These are phyloP conservation scores for Teunomyces stri DNA, from an alignment of 805 yeast species.

Conservation along the genomic window DNA sequence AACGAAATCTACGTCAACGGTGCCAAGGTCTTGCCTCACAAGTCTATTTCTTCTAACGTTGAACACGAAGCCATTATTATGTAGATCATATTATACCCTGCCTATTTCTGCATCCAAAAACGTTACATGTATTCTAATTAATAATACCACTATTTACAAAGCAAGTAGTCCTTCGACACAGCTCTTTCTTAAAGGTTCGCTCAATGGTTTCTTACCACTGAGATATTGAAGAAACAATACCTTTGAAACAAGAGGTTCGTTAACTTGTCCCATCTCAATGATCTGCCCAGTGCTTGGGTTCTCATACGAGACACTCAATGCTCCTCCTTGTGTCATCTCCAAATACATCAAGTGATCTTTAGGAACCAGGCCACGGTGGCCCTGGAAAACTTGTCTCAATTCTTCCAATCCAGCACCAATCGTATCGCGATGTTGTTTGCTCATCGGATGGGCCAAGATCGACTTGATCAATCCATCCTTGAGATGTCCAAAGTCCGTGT, in stretches of 20 bases:
- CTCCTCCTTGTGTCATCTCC: constrained; percentile 44
- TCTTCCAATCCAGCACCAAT: constrained; percentile 62
- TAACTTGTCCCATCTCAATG: constrained; percentile 54
- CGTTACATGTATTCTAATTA: constrained; percentile 2
- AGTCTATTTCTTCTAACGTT: constrained; percentile 91
- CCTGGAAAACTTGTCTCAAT: constrained; percentile 56
- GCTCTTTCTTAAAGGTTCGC: constrained; percentile 50
- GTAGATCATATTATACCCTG: constrained; percentile 44
- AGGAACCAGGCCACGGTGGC: constrained; percentile 67
- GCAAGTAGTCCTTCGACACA: constrained; percentile 34
- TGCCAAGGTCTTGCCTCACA: constrained; percentile 98
- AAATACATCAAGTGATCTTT: constrained; percentile 68
- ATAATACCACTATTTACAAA: background rate
- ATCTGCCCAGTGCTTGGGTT: constrained; percentile 27
- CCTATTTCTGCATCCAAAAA: background rate
- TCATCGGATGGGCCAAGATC: constrained; percentile 62
- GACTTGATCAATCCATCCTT: constrained; percentile 87
- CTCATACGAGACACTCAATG: constrained; percentile 22
- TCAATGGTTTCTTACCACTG: constrained; percentile 64
- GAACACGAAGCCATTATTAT: constrained; percentile 98
- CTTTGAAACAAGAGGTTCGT: constrained; percentile 60
- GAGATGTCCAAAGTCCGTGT: constrained; percentile 87
- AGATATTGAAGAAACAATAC: constrained; percentile 75
- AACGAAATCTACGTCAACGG: constrained; percentile 99
- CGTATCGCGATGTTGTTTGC: constrained; percentile 43